Evolutionary conservation across 2,329 filamentous ascomycete species (phyloP).

Genomic region (Arthrobotrys sinensis): DNA sequence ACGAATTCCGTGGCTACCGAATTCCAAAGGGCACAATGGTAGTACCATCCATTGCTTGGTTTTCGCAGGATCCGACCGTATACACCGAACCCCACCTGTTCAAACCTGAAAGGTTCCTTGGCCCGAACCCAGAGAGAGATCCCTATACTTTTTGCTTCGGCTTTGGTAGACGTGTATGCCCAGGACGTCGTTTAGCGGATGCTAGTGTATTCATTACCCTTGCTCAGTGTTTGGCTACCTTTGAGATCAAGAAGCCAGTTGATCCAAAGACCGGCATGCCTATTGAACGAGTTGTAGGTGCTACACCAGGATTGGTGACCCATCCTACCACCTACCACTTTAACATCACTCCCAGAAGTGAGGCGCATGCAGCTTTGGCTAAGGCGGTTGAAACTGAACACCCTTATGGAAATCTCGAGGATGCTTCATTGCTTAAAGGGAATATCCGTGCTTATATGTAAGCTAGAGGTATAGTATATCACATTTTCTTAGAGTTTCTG

Average conservation of each 20-base stretch:
- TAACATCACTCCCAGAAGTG: slow-evolving; percentile 40
- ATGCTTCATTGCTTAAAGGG: slow-evolving; percentile 30
- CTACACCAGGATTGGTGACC: slow-evolving; percentile 40
- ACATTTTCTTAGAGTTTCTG: not conserved
- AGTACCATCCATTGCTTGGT: slow-evolving; percentile 72
- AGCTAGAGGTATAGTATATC: not conserved
- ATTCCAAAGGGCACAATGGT: slow-evolving; percentile 72
- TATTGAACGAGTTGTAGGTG: slow-evolving; percentile 36
- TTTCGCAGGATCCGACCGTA: slow-evolving; percentile 73
- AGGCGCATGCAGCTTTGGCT: slow-evolving; percentile 19
- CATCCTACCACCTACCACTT: slow-evolving; percentile 31
- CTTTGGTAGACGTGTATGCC: slow-evolving; percentile 74
- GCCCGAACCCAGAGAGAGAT: slow-evolving; percentile 64
- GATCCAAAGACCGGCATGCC: slow-evolving; percentile 57
- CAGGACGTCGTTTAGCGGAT: slow-evolving; percentile 73
- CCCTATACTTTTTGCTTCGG: slow-evolving; percentile 73
- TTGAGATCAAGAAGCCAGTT: slow-evolving; percentile 65
- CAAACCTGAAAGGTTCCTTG: slow-evolving; percentile 73
- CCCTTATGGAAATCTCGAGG: slow-evolving; percentile 20
- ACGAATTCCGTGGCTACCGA: slow-evolving; percentile 72
- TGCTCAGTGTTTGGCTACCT: slow-evolving; percentile 71
- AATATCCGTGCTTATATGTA: slow-evolving; percentile 13
- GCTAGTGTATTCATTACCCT: slow-evolving; percentile 71
- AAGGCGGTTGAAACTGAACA: slow-evolving; percentile 23
- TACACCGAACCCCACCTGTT: slow-evolving; percentile 78